A percentile compares a stretch with the other conserved stretches of the same genome.
Conservation (phyloP, 805 yeast genomes). For the Metschnikowia noctiluminum region DNA sequence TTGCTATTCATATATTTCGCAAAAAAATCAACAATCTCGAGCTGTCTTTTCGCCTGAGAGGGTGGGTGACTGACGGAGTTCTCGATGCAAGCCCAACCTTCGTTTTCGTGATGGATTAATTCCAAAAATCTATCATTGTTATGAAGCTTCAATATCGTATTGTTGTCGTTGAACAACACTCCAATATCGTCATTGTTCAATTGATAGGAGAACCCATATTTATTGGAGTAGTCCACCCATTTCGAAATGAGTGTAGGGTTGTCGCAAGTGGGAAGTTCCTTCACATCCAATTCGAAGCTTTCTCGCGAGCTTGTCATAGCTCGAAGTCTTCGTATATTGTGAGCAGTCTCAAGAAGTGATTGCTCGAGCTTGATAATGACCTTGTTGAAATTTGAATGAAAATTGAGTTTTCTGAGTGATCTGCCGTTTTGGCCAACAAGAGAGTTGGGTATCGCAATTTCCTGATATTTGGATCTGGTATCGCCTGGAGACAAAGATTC, state of each 20-base stretch:
- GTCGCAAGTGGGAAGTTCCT: constrained; percentile 42
- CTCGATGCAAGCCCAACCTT: constrained; percentile 47
- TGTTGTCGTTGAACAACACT: constrained; percentile 81
- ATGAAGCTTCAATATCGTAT: constrained; percentile 70
- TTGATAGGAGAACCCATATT: constrained; percentile 93
- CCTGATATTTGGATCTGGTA: constrained; percentile 82
- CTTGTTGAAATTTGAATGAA: constrained; percentile 36
- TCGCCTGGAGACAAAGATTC: constrained; percentile 90
- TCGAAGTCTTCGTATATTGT: constrained; percentile 42
- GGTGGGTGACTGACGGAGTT: constrained; percentile 44
- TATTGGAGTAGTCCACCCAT: constrained; percentile 98
- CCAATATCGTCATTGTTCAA: constrained; percentile 87
- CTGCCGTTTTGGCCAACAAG: constrained; percentile 23
- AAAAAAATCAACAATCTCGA: constrained; percentile 84
- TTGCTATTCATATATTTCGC: constrained; percentile 90
- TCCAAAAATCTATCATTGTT: constrained; percentile 66
- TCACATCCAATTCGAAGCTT: constrained; percentile 25
- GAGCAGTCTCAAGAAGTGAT: constrained; percentile 34
- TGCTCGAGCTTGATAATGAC: constrained; percentile 38
- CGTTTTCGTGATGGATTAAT: constrained; percentile 43
- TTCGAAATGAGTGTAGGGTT: constrained; percentile 78
- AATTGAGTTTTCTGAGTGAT: constrained; percentile 36
- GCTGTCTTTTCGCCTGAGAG: constrained; percentile 56
- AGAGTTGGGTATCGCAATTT: constrained; percentile 44
- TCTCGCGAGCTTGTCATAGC: constrained; percentile 28